A percentile compares a stretch with the other conserved stretches of the same genome.
Evolutionary conservation across 352 stramenopile species (phyloP).

Genomic region (Phytophthora capsici): DNA sequence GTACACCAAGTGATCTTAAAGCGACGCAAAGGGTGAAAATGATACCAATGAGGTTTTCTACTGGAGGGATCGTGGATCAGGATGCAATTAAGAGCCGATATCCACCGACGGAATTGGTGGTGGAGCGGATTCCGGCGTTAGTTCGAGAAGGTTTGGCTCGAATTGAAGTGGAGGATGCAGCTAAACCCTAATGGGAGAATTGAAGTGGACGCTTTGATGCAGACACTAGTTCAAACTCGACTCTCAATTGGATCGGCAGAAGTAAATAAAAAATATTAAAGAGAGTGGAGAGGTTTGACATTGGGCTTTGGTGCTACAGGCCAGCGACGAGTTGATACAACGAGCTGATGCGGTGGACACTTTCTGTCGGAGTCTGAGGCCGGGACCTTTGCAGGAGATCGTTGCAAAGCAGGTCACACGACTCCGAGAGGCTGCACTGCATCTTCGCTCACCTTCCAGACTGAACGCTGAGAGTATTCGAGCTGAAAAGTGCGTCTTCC

Average conservation of each 20-base stretch:
- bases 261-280: constrained; percentile 5
- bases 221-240: constrained; percentile 14
- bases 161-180: constrained; percentile 13
- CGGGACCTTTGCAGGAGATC: constrained; percentile 55
- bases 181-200: background rate
- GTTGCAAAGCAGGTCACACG: constrained; percentile 55
- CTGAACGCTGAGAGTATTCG: constrained; percentile 15
- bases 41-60: constrained; percentile 6
- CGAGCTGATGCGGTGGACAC: constrained; percentile 51
- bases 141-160: constrained; percentile 47
- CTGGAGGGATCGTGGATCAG: background rate
- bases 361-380: constrained; percentile 48
- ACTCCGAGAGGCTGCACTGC: constrained; percentile 37
- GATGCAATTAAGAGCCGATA: background rate
- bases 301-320: constrained; percentile 21
- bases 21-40: constrained; percentile 3
- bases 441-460: constrained; percentile 34
- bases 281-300: background rate
- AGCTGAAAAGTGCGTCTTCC: constrained; percentile 17
- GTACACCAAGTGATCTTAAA: constrained; percentile 27
- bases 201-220: constrained; percentile 39
- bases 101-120: constrained; percentile 25
- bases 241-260: constrained; percentile 11
- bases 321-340: constrained; percentile 45
- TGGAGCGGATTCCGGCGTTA: constrained; percentile 49